A percentile compares a stretch with the other conserved stretches of the same genome.
Evolutionary conservation across 768 basidiomycete genomes (phyloP).

Genomic region (Amanita molliuscula): DNA sequence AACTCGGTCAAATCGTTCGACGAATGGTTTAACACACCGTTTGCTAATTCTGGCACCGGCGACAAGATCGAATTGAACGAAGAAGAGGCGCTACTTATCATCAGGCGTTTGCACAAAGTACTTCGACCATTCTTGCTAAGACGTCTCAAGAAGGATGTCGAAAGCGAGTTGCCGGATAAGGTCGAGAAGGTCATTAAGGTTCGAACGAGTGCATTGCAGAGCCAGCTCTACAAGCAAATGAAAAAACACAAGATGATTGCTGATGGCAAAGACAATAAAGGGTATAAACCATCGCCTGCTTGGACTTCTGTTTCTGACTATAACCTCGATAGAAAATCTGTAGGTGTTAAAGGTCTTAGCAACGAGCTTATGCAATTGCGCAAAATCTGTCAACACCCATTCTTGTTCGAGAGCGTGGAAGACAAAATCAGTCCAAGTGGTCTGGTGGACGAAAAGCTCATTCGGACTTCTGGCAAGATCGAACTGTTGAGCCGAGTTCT

Average conservation of each 20-base stretch:
- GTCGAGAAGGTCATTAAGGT: slow-evolving; percentile 98
- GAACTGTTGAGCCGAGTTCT: slow-evolving; percentile 85
- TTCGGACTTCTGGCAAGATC: slow-evolving; percentile 87
- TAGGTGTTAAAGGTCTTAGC: slow-evolving; percentile 80
- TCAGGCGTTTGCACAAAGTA: slow-evolving; percentile 93
- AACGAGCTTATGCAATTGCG: slow-evolving; percentile 97
- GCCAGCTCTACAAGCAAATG: slow-evolving; percentile 93
- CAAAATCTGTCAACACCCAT: slow-evolving; percentile 98
- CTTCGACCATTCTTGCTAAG: slow-evolving; percentile 89
- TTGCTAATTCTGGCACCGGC: slow-evolving; percentile 93
- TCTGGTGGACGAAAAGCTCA: slow-evolving; percentile 73
- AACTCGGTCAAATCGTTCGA: slow-evolving; percentile 99
- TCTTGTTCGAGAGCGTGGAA: slow-evolving; percentile 91
- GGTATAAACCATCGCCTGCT: slow-evolving; percentile 33
- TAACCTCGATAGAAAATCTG: slow-evolving; percentile 40
- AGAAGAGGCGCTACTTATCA: slow-evolving; percentile 97
- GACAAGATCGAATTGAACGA: slow-evolving; percentile 99
- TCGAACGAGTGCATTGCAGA: slow-evolving; percentile 87
- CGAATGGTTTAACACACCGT: slow-evolving; percentile 99
- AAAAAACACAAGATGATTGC: slow-evolving; percentile 98
- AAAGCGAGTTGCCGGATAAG: slow-evolving; percentile 92
- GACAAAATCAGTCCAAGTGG: slow-evolving; percentile 84
- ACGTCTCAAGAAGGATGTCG: slow-evolving; percentile 92
- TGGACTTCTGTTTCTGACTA: background rate
- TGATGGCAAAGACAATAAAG: slow-evolving; percentile 64